Base-by-base conservation (phyloP, 2,329 filamentous ascomycete species). In the Penicillium rolfsii region DNA sequence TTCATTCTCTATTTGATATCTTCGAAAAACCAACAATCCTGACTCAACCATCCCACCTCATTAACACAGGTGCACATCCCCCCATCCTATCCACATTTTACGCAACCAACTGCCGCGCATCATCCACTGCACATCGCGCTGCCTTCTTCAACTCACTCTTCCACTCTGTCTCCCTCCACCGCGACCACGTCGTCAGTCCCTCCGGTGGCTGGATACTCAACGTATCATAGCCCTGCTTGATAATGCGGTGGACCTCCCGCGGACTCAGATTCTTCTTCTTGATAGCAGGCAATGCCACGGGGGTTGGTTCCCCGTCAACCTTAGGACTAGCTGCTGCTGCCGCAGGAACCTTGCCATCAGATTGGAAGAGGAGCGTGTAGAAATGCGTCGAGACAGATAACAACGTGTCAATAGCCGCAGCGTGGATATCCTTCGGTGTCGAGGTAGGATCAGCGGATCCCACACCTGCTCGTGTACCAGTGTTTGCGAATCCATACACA, bases 221-320 rank as follows among this genome's bases (percentile, higher is more conserved):
- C 38, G 93, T 97, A 76, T 98, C 94, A 72, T 98, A 98, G 0
- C 95, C 95, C 75, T 96, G 90, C 79, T 96, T 96, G 76, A 99
- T 98, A 30, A 97, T 91, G 66, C 91, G 89, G 45, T 89, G 89
- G 41, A 99, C 93, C 74, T 97, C 91, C 53, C 87, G 83, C 40
- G 90, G 93, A 60, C 91, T 96, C 61, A 97, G 80, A 67, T 90
- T 87, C 70, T 87, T 90, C 62, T 86, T 84, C 67, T 71, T 76
- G 43, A 68, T 70, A 0, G 71, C 67, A 14, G 75, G 71, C 28
- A 76, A 65, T 41, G 67, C 69, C 11, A 75, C 64, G 33, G 71
- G 60, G 38, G 67, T 64, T 19, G 67, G 63, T 46, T 69, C 68
- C 52, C 67, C 69, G n/a, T 72, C 62, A 12, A 61, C 26, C 22